phyloP scores from a whole-genome alignment of 1,284 basidiomycete genomes.

The Cryptococcus floricola region DNA sequence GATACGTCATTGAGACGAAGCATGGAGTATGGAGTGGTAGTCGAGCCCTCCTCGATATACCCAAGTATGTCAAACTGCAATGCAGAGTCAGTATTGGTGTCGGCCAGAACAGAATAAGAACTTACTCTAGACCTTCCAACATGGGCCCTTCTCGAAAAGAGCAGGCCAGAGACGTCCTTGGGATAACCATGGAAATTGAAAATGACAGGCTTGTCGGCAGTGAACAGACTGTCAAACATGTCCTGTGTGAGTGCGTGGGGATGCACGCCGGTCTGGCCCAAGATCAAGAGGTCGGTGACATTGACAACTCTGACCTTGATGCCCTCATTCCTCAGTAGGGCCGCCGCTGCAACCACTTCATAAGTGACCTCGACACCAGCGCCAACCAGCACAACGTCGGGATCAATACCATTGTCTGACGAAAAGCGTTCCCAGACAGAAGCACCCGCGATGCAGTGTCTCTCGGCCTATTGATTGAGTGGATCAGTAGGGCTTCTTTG shows the following conservation, averaged over 20 bases:
- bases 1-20: constrained; percentile 50
- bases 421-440: constrained; percentile 52
- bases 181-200: constrained; percentile 75
- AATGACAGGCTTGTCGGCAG: constrained; percentile 63
- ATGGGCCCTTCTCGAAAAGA: constrained; percentile 45
- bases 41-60: constrained; percentile 52
- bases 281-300: constrained; percentile 68
- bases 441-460: constrained; percentile 71
- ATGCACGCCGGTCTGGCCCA: constrained; percentile 63
- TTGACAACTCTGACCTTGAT: constrained; percentile 75
- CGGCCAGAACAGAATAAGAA: background rate
- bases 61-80: constrained; percentile 47
- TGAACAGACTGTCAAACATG: constrained; percentile 68
- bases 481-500: background rate
- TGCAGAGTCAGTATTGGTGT: background rate
- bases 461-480: constrained; percentile 22
- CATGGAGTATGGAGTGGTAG: constrained; percentile 54
- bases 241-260: constrained; percentile 68
- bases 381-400: constrained; percentile 54
- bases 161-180: constrained; percentile 42
- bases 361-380: constrained; percentile 52
- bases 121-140: constrained; percentile 43
- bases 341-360: constrained; percentile 60
- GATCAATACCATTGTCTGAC: constrained; percentile 50
- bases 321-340: constrained; percentile 61